These are phyloP conservation scores for Hermanozyma aechmeae DNA, from an alignment of 805 yeast genomes.

Conservation along the genomic window DNA sequence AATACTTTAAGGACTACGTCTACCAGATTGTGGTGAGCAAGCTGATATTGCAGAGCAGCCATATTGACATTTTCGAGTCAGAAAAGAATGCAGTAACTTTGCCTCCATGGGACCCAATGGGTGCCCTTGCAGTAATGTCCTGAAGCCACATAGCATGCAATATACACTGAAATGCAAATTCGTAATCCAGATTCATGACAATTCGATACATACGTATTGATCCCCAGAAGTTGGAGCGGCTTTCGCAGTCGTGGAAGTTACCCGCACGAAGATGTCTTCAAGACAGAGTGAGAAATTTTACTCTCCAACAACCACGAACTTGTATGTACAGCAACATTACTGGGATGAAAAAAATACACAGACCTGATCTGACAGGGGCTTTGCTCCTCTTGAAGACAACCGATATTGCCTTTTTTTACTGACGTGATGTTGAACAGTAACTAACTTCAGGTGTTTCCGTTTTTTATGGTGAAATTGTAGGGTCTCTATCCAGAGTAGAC, in stretches of 20 bases:
- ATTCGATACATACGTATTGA: too few species aligned
- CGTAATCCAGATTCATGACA: too few species aligned
- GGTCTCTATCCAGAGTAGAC: too few species aligned
- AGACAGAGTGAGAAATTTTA: too few species aligned
- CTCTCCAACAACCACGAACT: too few species aligned
- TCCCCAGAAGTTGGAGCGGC: too few species aligned
- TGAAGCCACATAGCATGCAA: too few species aligned
- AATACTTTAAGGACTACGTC: conserved; percentile 66
- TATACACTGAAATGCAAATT: too few species aligned
- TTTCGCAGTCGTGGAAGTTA: too few species aligned
- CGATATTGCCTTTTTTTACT: conserved; percentile 13
- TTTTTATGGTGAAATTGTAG: too few species aligned
- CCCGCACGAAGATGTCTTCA: too few species aligned
- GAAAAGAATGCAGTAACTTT: conserved; percentile 39
- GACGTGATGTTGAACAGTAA: conserved; percentile 9
- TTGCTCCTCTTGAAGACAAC: conserved; percentile 12
- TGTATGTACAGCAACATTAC: conserved; percentile 4
- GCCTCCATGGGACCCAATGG: conserved; percentile 77
- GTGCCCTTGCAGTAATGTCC: conserved; percentile 46
- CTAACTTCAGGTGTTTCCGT: too few species aligned
- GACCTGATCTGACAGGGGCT: conserved; percentile 15
- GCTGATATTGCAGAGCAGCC: conserved; percentile 13
- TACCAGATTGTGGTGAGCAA: conserved; percentile 52
- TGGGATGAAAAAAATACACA: conserved; percentile 14
- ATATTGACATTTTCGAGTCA: conserved; percentile 30